Conservation (phyloP, 331 rosid genomes). For the Phaseolus coccineus region DNA sequence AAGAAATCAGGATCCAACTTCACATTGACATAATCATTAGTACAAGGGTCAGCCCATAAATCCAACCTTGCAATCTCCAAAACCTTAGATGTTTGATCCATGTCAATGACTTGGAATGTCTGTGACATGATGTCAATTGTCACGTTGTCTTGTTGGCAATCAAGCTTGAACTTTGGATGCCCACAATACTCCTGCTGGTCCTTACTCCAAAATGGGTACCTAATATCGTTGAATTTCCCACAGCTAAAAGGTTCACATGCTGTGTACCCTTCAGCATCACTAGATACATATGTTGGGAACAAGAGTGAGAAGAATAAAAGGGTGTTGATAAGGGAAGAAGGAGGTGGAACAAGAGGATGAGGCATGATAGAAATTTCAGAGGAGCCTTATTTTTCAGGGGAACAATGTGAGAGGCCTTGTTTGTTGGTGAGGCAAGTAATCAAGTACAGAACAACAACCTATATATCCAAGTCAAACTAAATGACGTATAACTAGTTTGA, state of each 20-base stretch:
- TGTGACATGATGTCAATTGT: conserved; percentile 45
- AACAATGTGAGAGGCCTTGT: neutral
- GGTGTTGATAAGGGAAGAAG: conserved; percentile 32
- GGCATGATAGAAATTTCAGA: conserved; percentile 34
- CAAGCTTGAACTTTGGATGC: conserved; percentile 50
- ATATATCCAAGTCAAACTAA: conserved; percentile 34
- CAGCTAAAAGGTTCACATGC: conserved; percentile 54
- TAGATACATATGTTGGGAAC: conserved; percentile 30
- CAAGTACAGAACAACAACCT: neutral
- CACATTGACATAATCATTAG: conserved; percentile 24
- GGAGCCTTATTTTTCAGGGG: neutral
- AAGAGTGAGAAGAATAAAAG: conserved; percentile 35
- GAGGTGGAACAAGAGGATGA: conserved; percentile 18
- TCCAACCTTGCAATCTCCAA: conserved; percentile 54
- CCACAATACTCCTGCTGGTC: conserved; percentile 51
- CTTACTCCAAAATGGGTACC: conserved; percentile 57
- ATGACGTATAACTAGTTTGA: conserved; percentile 17
- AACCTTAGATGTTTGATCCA: conserved; percentile 26
- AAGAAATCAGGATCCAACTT: conserved; percentile 43
- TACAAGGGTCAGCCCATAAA: conserved; percentile 44
- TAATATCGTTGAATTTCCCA: conserved; percentile 44
- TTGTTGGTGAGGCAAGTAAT: conserved; percentile 13
- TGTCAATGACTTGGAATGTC: conserved; percentile 37
- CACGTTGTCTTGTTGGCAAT: conserved; percentile 39
- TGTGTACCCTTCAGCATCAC: conserved; percentile 40